These are phyloP conservation scores for Rhodotorula sp. DNA, from an alignment of 1,284 basidiomycete genomes.

Conservation along the genomic window DNA sequence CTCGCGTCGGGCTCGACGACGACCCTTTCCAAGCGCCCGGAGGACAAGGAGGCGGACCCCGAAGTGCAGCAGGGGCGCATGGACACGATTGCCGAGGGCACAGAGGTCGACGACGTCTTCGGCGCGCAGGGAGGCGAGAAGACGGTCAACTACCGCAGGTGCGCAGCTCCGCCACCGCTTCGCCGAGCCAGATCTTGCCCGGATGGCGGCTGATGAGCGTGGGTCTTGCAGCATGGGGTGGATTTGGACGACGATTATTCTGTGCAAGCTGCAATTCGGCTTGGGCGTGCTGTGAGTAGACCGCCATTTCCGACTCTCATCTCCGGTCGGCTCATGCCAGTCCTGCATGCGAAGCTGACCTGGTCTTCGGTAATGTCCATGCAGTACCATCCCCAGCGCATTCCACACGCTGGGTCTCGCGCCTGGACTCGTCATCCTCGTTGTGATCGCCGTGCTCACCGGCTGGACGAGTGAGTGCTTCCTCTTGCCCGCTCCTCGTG, in stretches of 20 bases:
- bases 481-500: too few species aligned
- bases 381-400: slow-evolving; percentile 9
- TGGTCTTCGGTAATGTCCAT: too few species aligned
- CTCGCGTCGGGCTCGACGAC: too few species aligned
- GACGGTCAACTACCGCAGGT: slow-evolving; percentile 7
- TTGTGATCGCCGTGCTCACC: slow-evolving; percentile 12
- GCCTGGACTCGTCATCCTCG: slow-evolving; percentile 24
- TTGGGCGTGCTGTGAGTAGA: slow-evolving; percentile 10
- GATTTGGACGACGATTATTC: slow-evolving; percentile 1
- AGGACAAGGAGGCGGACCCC: slow-evolving; percentile 6
- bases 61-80: slow-evolving; percentile 11
- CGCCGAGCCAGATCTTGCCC: not conserved
- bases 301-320: not conserved
- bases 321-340: not conserved
- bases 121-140: slow-evolving; percentile 11
- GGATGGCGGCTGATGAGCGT: too few species aligned
- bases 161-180: not conserved
- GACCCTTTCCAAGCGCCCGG: too few species aligned
- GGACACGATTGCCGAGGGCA: not conserved
- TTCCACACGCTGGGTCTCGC: slow-evolving; percentile 23
- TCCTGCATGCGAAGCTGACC: not conserved
- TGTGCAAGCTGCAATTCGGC: slow-evolving; percentile 14
- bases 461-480: slow-evolving; percentile 1
- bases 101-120: slow-evolving; percentile 23
- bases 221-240: slow-evolving; percentile 1